A percentile compares a stretch with the other conserved stretches of the same genome.
Evolutionary conservation across 768 basidiomycete genomes (phyloP).

Genomic region (Hypsizygus marmoreus): DNA sequence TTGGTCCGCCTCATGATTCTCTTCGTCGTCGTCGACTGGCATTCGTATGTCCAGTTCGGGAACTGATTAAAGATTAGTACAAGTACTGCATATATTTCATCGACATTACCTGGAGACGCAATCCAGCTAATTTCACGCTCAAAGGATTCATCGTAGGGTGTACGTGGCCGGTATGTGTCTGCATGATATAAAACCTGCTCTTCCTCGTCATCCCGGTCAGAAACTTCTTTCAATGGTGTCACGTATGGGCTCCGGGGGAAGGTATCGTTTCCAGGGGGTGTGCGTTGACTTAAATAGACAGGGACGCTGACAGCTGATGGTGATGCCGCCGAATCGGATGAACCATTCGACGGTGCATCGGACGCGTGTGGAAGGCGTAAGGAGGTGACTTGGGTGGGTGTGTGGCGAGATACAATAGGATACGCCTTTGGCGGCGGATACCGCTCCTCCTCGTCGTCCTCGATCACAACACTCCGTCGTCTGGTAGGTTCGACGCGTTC

Average conservation of each 20-base stretch:
- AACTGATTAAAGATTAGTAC: constrained; percentile 34
- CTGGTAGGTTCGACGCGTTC: constrained; percentile 44
- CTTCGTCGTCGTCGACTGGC: constrained; percentile 60
- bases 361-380: constrained; percentile 50
- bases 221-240: constrained; percentile 66
- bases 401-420: constrained; percentile 41
- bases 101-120: constrained; percentile 63
- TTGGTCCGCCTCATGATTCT: constrained; percentile 53
- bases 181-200: constrained; percentile 68
- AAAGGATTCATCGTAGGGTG: constrained; percentile 47
- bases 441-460: constrained; percentile 67
- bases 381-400: constrained; percentile 29
- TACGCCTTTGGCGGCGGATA: constrained; percentile 43
- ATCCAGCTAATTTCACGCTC: constrained; percentile 78
- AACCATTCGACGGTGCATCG: constrained; percentile 51
- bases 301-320: constrained; percentile 50
- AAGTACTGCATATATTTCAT: constrained; percentile 7
- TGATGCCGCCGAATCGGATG: constrained; percentile 45
- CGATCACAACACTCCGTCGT: constrained; percentile 66
- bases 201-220: constrained; percentile 63
- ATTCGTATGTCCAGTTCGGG: constrained; percentile 58
- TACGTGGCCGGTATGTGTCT: constrained; percentile 51
- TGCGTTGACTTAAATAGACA: constrained; percentile 45
- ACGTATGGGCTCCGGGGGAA: constrained; percentile 75
- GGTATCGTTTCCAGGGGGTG: constrained; percentile 56